Evolutionary conservation across 441 rosid species (phyloP), one percentile per base, ranked within the genome.

Genomic region (Erodium chrysanthum): DNA sequence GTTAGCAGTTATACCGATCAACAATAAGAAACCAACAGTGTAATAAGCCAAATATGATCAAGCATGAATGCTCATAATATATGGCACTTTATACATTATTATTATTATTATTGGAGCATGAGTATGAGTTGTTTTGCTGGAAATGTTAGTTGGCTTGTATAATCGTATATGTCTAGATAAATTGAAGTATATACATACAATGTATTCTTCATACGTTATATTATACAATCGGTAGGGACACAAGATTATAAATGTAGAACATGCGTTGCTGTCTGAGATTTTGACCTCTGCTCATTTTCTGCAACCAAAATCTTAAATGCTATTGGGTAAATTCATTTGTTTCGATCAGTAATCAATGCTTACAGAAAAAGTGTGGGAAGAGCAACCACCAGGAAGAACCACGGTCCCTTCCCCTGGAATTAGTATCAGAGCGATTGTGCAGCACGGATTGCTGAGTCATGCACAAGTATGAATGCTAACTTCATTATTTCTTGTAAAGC

Each of bases 221-320:
- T 44, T 18, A 7, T 5, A 62, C 14, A 63, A 27, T 63, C 27
- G 18, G 75, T 65, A 64, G 70, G 68, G 8, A 56, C 31, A 25
- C 6, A 9, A 37, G 8, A 22, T 10, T 18, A n/a, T 3, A 31
- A 14, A 18, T 21, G 12, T 44, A 2, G 68, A 37, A 66, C 70
- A 68, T 68, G 75, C 74, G 33, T 27, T 22, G 72, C 71, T 70
- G 74, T 33, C 0, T 17, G n/a, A 18, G 70, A 50, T 64, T 37
- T 67, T 59, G 61, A 70, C 69, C 52, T 25, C 29, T 25, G 29
- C 29, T 25, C 29, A 25, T 25, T 25, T 25, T 4, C 21, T 29
- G 68, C 62, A 37, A 37, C 42, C 42, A 37, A 37, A 37, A 37
- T 37, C 42, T 37, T 37, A 37, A 37, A 37, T 37, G 42, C 42